Base-by-base conservation (phyloP, 1,139 yeast species). In the Pichia sp. region DNA sequence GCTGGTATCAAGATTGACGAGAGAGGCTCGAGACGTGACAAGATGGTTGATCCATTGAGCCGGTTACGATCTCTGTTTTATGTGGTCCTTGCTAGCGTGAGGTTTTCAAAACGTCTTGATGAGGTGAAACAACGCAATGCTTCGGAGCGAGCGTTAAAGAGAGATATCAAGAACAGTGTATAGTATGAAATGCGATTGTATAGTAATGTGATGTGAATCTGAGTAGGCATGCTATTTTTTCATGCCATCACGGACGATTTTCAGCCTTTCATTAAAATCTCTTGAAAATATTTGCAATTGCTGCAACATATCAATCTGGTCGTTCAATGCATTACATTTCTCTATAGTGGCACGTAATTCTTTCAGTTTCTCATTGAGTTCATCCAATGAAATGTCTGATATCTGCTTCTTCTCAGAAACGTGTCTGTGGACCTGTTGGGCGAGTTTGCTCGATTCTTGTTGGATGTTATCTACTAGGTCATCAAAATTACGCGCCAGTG, bases 241-340 rank as follows among this genome's bases (percentile, higher is more conserved):
- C 16, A 25, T 14, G 16, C 16, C 16, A 14, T n/a, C 25, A 21
- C 56, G 57, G n/a, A 60, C 37, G 5, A 40, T 45, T 19, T 35
- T 22, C 12, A 68, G 48, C 29, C 74, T 51, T 3, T 40, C 42
- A 17, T 52, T 55, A 45, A 69, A 70, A 33, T 66, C 74, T 14
- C 47, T 43, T 8, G 59, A 66, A 29, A 81, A 77, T 36, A 58
- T 48, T 27, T 64, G 66, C 33, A 85, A 64, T 51, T 83, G 94
- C 41, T 79, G 78, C 38, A 85, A 53, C 57, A 80, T 82, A 52
- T 72, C 64, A 42, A 83, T 77, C 45, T 81, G 83, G 41, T 58
- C 52, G 46, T 81, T 84, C 17, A 84, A 50, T 13, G 66, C 69
- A 28, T 70, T 69, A 46, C 88, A 80, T 28, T 69, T 59, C 6